These are phyloP conservation scores for Physaria fendleri DNA, from an alignment of 345 rosid genomes.

Conservation along the genomic window DNA sequence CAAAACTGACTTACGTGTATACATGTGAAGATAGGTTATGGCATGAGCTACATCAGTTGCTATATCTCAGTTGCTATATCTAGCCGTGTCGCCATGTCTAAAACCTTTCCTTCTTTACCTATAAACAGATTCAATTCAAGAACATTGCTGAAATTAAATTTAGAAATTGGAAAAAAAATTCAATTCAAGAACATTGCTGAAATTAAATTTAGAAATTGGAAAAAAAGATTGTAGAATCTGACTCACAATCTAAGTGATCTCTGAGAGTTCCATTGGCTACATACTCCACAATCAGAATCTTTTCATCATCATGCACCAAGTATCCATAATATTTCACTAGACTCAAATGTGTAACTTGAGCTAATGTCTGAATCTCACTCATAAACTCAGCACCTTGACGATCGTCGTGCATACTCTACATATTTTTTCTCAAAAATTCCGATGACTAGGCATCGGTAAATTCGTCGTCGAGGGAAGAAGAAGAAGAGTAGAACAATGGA, in stretches of 20 bases:
- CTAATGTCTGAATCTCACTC: slow-evolving; percentile 68
- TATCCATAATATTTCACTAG: slow-evolving; percentile 73
- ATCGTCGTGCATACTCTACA: slow-evolving; percentile 72
- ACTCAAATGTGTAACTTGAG: slow-evolving; percentile 77
- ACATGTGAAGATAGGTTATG: slow-evolving; percentile 91
- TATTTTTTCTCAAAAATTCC: slow-evolving; percentile 17
- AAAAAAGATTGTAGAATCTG: not conserved
- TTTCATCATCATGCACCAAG: slow-evolving; percentile 62
- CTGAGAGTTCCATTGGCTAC: slow-evolving; percentile 88
- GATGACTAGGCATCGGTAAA: slow-evolving; percentile 28
- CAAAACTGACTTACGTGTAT: slow-evolving; percentile 49
- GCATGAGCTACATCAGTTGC: slow-evolving; percentile 91
- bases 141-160: not conserved
- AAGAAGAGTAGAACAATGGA: too few relatives aligned
- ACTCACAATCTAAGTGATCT: slow-evolving; percentile 86
- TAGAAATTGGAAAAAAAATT: not conserved
- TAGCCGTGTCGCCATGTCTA: slow-evolving; percentile 58
- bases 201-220: not conserved
- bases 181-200: too few relatives aligned
- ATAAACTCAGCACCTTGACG: slow-evolving; percentile 70
- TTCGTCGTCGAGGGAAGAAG: too few relatives aligned
- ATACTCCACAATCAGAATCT: slow-evolving; percentile 70
- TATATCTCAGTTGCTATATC: slow-evolving; percentile 76
- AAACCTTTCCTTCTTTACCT: slow-evolving; percentile 56
- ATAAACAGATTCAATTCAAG: slow-evolving; percentile 24